A percentile compares a stretch with the other conserved stretches of the same genome.
Conservation (phyloP, 257 asterid genomes). For the Capsicum chinense region DNA sequence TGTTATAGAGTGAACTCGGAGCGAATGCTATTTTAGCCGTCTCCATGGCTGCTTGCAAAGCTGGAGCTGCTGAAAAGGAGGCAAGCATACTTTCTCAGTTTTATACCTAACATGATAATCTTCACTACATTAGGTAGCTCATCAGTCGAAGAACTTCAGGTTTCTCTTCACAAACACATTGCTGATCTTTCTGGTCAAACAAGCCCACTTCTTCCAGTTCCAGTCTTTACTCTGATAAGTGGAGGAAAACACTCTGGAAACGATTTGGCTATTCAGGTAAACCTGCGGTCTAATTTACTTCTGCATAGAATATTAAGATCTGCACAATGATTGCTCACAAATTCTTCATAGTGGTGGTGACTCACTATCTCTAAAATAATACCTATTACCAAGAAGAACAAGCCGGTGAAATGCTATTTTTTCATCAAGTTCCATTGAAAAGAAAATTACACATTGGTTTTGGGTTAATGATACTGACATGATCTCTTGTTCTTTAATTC, state of each 20-base stretch:
- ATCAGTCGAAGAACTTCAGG: conserved; percentile 52
- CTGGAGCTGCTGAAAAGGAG: conserved; percentile 99
- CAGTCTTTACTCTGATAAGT: conserved; percentile 86
- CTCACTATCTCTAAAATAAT: not conserved
- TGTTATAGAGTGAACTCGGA: conserved; percentile 87
- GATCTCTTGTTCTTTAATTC: not conserved
- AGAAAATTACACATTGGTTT: not conserved
- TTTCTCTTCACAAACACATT: conserved; percentile 91
- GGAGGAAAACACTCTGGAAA: conserved; percentile 94
- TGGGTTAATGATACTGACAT: not conserved
- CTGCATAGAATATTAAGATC: conserved; percentile 16
- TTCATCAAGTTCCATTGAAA: not conserved
- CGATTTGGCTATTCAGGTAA: conserved; percentile 78
- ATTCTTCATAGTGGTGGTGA: conserved; percentile 16
- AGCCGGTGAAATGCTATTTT: not conserved
- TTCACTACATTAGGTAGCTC: not conserved
- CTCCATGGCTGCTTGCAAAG: conserved; percentile 98
- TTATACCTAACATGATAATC: conserved; percentile 5
- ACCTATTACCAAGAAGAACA: not conserved
- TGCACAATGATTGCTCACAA: conserved; percentile 17
- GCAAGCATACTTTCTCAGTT: conserved; percentile 40
- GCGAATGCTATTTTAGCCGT: conserved; percentile 97
- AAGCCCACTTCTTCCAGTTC: conserved; percentile 74
- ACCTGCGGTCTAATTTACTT: conserved; percentile 16
- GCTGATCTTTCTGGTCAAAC: conserved; percentile 94